Conservation (phyloP, 805 yeast species). For the Yamadazyma kitorensis region DNA sequence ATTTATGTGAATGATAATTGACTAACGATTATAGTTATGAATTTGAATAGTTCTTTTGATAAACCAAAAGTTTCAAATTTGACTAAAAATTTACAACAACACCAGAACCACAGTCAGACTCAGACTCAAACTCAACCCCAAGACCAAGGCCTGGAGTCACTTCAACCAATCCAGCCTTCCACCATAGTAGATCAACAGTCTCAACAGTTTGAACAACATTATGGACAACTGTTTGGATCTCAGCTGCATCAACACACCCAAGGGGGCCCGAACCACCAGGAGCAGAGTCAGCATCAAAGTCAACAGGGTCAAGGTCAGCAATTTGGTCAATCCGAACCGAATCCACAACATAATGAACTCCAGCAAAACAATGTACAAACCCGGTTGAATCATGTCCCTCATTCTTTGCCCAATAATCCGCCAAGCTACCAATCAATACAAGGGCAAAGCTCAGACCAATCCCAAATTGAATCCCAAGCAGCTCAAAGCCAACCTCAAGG, state of each 20-base stretch:
- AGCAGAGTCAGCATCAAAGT: too few species aligned
- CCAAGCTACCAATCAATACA: conserved; percentile 12
- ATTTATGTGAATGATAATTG: too few species aligned
- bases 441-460: background rate
- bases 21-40: conserved; percentile 8
- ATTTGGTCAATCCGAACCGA: too few species aligned
- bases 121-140: background rate
- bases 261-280: too few species aligned
- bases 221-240: too few species aligned
- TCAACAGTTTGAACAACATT: too few species aligned
- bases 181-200: too few species aligned
- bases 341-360: background rate
- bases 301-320: too few species aligned
- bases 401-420: conserved; percentile 12
- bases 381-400: too few species aligned
- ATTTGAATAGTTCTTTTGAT: conserved; percentile 9
- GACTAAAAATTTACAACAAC: conserved; percentile 26
- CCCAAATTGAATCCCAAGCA: background rate
- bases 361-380: background rate
- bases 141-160: too few species aligned
- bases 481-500: background rate
- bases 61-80: conserved; percentile 24
- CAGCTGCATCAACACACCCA: too few species aligned
- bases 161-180: too few species aligned
- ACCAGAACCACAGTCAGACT: conserved; percentile 2